Conservation (phyloP, 164 flowering plant species). For the Aristolochia californica region DNA sequence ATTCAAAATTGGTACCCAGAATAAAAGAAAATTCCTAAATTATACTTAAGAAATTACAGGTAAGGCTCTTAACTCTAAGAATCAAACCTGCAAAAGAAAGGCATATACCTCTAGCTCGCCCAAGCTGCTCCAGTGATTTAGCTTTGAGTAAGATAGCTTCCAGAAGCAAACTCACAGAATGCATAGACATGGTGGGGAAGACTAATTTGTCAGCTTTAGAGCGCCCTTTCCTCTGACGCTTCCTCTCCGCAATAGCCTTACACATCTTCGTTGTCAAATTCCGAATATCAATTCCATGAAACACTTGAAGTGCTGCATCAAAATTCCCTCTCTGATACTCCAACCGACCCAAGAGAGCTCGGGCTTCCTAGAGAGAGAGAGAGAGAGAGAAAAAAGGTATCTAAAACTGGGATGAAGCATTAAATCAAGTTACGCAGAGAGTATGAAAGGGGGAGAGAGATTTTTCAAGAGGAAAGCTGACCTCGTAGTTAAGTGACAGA, state of each 20-base stretch:
- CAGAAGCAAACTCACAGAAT: constrained; percentile 81
- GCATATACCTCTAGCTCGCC: constrained; percentile 54
- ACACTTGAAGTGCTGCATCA: constrained; percentile 93
- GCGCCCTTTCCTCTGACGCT: constrained; percentile 38
- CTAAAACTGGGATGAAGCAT: too few species aligned
- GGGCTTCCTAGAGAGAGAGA: constrained; percentile 59
- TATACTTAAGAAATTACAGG: too few species aligned
- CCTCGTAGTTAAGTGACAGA: constrained; percentile 93
- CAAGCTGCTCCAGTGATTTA: constrained; percentile 67
- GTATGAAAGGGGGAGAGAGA: too few species aligned
- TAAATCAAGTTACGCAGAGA: too few species aligned
- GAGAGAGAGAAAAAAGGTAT: too few species aligned
- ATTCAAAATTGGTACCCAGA: too few species aligned
- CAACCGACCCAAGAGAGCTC: constrained; percentile 82
- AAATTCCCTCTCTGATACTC: constrained; percentile 76
- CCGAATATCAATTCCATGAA: constrained; percentile 79
- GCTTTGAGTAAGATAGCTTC: constrained; percentile 92
- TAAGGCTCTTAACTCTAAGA: too few species aligned
- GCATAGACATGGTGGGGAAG: constrained; percentile 70
- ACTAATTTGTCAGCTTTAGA: constrained; percentile 35
- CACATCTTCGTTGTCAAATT: constrained; percentile 58
- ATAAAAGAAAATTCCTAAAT: too few species aligned
- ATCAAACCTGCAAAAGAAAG: too few species aligned
- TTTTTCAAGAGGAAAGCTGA: constrained; percentile 10
- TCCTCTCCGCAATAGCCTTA: constrained; percentile 56